Base-by-base conservation (phyloP, 2,329 filamentous ascomycete species). In the Exophiala bonariae region DNA sequence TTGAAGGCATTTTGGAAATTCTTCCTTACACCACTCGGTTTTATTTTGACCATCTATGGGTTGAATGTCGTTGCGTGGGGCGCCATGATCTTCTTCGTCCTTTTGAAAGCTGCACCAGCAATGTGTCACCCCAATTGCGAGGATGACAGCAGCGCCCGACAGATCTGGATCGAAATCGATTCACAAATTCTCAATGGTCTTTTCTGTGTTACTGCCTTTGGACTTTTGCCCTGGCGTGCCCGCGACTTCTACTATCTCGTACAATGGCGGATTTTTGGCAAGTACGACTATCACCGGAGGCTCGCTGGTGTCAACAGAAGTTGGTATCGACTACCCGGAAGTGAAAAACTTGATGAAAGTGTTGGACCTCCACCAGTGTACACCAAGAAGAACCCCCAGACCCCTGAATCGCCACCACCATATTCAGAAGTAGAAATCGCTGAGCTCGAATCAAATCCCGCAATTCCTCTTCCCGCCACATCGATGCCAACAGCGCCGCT, bases 21-120 rank as follows among this genome's bases (percentile, higher is more conserved):
- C 71, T 80, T 86, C 59, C 71, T 79, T 30, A 95, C 88, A 0
- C 86, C 86, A 0, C 67, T 87, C 44, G 89, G 89, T 2, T 89
- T 93, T 63, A 71, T 88, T 44, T 80, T 92, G 32, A 86, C 83
- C 2, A 65, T 95, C 4, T 95, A 95, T 66, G 82, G 85, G 10
- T 77, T 93, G 47, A 91, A 92, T 55, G 79, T 95, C 16, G 81
- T 95, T 8, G 90, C 87, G 0, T 95, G 89, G 89, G 89, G 89
- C 41, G 89, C 86, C 48, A 95, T 95, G 89, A 76, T 95, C 26
- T 95, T 95, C 68, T 73, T 95, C 14, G 74, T 96, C 2, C 80
- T 95, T 19, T 86, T 84, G 72, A 88, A 89, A 60, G 88, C 77
- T 18, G 88, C 72, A 64, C 71, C 63, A 1, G 68, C 66, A 34